Conservation (phyloP, 2,329 filamentous ascomycete species). For the Calonectria pseudoturangicola region DNA sequence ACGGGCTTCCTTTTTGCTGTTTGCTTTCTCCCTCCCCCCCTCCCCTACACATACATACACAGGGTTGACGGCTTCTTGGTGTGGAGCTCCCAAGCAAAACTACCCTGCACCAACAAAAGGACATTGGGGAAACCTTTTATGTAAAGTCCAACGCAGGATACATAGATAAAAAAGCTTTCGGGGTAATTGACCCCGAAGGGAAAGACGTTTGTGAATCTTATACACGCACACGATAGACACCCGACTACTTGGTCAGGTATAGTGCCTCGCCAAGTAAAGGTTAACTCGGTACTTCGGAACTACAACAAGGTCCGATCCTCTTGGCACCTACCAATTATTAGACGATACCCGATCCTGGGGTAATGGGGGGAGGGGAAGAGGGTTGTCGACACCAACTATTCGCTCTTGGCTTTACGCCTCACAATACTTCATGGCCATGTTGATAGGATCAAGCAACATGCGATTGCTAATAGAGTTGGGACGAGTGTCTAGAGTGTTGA, state of each 20-base stretch:
- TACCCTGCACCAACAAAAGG: conserved; percentile 16
- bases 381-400: conserved; percentile 1
- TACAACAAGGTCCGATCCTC: conserved; percentile 17
- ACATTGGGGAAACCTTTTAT: not conserved
- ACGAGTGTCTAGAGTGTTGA: not conserved
- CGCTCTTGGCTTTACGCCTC: not conserved
- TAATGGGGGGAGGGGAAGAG: not conserved
- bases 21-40: not conserved
- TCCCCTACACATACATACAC: not conserved
- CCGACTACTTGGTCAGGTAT: not conserved
- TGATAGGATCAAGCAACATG: not conserved
- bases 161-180: not conserved
- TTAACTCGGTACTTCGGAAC: conserved; percentile 8
- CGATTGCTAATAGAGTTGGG: conserved; percentile 19
- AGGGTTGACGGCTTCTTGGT: not conserved
- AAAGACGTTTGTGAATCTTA: not conserved
- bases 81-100: not conserved
- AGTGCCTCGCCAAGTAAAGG: conserved; percentile 22
- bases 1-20: conserved; percentile 12
- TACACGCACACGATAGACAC: not conserved
- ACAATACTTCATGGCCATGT: not conserved
- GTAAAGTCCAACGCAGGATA: not conserved
- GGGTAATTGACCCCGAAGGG: not conserved
- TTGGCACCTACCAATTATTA: not conserved
- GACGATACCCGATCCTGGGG: conserved; percentile 8